Evolutionary conservation across 2,329 filamentous ascomycete genomes (phyloP), one percentile per base, ranked within the genome.

Genomic region (Cyphellophora attinorum): DNA sequence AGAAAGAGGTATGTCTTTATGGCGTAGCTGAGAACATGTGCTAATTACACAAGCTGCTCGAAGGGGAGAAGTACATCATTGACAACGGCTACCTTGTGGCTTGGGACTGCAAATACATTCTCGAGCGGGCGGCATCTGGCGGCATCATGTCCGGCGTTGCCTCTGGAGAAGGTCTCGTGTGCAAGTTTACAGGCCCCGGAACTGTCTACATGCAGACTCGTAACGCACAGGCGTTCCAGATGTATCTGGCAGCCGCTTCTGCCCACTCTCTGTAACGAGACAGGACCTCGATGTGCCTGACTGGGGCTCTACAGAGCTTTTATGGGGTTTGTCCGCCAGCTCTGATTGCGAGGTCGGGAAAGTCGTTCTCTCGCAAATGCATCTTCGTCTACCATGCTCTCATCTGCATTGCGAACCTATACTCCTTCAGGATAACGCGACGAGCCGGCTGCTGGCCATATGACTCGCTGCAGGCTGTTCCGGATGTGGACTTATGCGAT

Each of bases 81-180:
- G 85, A 94, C 51, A 94, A 94, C 50, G 85, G 85, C 3, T 86
- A 96, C 49, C 69, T 96, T 1, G 86, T 96, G 1, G 89, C 91
- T 0, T 98, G 91, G 91, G 95, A 95, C 56, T 88, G 83, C 53
- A 85, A 93, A 53, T 98, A 96, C 52, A 72, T 84, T 4, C 76
- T 98, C 43, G 86, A 95, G 62, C 79, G 91, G 11, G 81, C 93
- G 3, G 79, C 89, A 0, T 91, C 83, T 3, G 91, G 91, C 2
- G 91, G 91, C 23, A 78, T 98, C 44, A 81, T 98, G n/a, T 89
- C 84, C n/a, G 79, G 80, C 6, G 59, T 94, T 14, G 76, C 79
- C 17, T 79, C 85, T 0, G 81, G 73, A 0, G 91, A 98, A 60
- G 91, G 91, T 0, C 64, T 96, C 21, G 88, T 94, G 3, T 98